Evolutionary conservation across 805 yeast genomes (phyloP).

Genomic region (Debaryomyces tyrocola): DNA sequence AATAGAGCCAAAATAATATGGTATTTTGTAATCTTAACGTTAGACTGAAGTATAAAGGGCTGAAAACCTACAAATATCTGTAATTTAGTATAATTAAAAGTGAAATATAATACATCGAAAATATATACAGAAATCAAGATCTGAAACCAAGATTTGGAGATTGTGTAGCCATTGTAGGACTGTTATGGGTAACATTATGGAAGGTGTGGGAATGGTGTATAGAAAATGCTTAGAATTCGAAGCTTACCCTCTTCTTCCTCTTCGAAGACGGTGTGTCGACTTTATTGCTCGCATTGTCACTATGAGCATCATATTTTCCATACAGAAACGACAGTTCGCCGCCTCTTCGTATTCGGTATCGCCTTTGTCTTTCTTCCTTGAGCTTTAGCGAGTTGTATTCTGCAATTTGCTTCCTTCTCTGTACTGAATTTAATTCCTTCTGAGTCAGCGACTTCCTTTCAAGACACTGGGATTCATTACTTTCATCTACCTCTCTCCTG

Average conservation of each 20-base stretch:
- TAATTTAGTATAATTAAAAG: too few relatives aligned
- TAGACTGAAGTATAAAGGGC: too few relatives aligned
- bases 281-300: background rate
- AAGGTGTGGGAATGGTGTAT: too few relatives aligned
- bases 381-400: constrained; percentile 23
- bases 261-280: constrained; percentile 9
- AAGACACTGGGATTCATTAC: background rate
- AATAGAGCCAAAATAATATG: too few relatives aligned
- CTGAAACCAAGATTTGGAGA: too few relatives aligned
- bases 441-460: constrained; percentile 9
- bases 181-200: too few relatives aligned
- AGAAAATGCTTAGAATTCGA: constrained; percentile 8
- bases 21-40: too few relatives aligned
- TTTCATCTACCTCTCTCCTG: background rate
- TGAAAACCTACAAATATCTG: too few relatives aligned
- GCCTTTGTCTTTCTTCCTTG: constrained; percentile 27
- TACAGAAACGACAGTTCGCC: background rate
- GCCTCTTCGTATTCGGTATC: constrained; percentile 14
- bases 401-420: constrained; percentile 21
- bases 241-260: constrained; percentile 28
- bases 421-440: constrained; percentile 11
- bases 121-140: too few relatives aligned
- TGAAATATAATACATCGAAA: too few relatives aligned
- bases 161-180: too few relatives aligned
- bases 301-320: background rate